Evolutionary conservation across 1,284 basidiomycete genomes (phyloP), one percentile per base, ranked within the genome.

Genomic region (Heterobasidion occidentale): DNA sequence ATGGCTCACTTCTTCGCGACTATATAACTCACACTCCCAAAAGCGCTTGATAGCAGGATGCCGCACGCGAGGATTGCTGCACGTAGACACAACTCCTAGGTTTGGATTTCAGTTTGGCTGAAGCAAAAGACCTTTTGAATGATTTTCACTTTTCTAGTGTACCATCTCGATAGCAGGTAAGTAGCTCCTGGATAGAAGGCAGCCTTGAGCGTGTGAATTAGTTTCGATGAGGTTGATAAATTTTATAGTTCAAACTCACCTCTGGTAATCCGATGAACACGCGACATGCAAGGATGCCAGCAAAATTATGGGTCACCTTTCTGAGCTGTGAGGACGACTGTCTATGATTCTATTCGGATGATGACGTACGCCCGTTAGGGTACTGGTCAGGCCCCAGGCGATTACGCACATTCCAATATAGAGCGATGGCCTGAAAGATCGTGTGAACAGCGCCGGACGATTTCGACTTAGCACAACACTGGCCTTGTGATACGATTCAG

Each of bases 41-140:
- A 90, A 2, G 89, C 88, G 69, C 89, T 90, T 0, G 85, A 86
- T 52, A 90, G 75, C n/a, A 90, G 71, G 3, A 83, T 65, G 15
- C 87, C 88, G 7, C 76, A 76, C 66, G 84, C 89, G 2, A 92
- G 75, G 56, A 90, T 76, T 0, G 86, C 84, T 51, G 83, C 80
- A 44, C 90, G 80, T 56, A 90, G 78, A 0, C 83, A 82, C 7
- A 87, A 70, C 68, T 87, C 83, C 82, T 84, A 46, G 46, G 49
- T 46, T 8, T 33, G 42, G 9, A 27, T 57, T 36, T 35, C 12
- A 7, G 19, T 27, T 35, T 45, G 15, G n/a, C 14, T 51, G 12
- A 36, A 27, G 27, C 17, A 35, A 35, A 51, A 27, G 34, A 14
- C 19, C 27, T 15, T 44, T 17, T 38, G 45, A 19, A 14, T 38